Conservation (phyloP, 140 eudicot species). For the Ambrosia hybrid region DNA sequence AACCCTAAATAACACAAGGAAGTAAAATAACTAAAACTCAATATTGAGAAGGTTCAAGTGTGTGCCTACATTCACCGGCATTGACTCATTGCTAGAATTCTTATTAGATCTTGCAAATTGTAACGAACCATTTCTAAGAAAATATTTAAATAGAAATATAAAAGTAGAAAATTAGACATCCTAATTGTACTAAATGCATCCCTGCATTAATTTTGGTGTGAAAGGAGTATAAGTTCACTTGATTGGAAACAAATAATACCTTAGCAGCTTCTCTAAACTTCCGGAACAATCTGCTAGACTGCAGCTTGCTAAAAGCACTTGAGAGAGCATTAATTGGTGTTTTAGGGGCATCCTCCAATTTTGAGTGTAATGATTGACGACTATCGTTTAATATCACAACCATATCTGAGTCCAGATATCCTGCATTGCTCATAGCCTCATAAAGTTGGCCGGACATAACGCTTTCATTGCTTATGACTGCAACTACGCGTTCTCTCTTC, state of each 20-base stretch:
- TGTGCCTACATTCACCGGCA: background rate
- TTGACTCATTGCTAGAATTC: background rate
- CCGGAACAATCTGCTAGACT: slow-evolving; percentile 80
- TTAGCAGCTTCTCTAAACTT: slow-evolving; percentile 75
- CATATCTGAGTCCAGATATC: slow-evolving; percentile 87
- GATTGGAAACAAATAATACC: slow-evolving; percentile 43
- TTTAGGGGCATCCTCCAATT: slow-evolving; percentile 60
- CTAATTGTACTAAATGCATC: no score
- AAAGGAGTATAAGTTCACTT: slow-evolving; percentile 7
- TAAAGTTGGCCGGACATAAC: slow-evolving; percentile 86
- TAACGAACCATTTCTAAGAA: background rate
- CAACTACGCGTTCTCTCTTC: slow-evolving; percentile 72
- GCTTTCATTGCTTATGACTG: slow-evolving; percentile 79
- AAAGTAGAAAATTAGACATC: no score
- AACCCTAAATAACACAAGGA: no score
- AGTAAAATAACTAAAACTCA: no score
- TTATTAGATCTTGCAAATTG: no score
- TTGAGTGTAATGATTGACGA: slow-evolving; percentile 71
- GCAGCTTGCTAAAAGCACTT: slow-evolving; percentile 76
- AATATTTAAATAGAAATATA: background rate
- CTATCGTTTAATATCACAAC: slow-evolving; percentile 85
- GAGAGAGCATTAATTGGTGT: slow-evolving; percentile 72
- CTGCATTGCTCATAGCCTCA: slow-evolving; percentile 99
- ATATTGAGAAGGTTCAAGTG: no score
- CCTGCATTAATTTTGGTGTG: background rate